Evolutionary conservation across 2,329 filamentous ascomycete species (phyloP).

Genomic region (Xylariomycetidae sp.): DNA sequence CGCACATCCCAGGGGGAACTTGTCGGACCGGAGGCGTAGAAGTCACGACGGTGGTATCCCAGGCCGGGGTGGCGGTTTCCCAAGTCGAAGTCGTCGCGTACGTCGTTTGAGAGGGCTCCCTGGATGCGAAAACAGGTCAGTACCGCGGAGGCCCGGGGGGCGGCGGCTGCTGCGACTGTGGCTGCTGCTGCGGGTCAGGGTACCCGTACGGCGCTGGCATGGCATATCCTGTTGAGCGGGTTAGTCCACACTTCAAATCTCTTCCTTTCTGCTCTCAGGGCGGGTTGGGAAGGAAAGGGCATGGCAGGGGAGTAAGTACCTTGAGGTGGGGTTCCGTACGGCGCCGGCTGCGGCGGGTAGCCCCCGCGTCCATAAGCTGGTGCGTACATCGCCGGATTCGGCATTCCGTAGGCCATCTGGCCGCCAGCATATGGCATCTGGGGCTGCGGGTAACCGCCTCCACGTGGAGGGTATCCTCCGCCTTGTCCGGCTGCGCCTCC

Average conservation of each 20-base stretch:
- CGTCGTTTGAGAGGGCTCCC: not conserved
- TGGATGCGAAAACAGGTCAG: slow-evolving; percentile 21
- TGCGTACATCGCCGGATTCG: slow-evolving; percentile 31
- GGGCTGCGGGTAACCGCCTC: slow-evolving; percentile 25
- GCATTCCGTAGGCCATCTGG: slow-evolving; percentile 32
- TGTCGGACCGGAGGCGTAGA: too few species aligned
- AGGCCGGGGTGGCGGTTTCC: too few species aligned
- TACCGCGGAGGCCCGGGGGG: slow-evolving; percentile 36
- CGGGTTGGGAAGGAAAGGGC: too few species aligned
- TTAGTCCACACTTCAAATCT: too few species aligned
- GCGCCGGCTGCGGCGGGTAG: slow-evolving; percentile 28
- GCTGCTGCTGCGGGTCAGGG: slow-evolving; percentile 31
- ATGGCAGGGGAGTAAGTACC: slow-evolving; percentile 26
- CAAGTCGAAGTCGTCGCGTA: too few species aligned
- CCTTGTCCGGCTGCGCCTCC: slow-evolving; percentile 44
- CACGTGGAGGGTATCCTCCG: slow-evolving; percentile 26
- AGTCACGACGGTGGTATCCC: too few species aligned
- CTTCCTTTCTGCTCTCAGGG: too few species aligned
- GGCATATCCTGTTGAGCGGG: slow-evolving; percentile 20
- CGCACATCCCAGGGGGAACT: too few species aligned
- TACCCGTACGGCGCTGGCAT: slow-evolving; percentile 37
- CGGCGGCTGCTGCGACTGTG: slow-evolving; percentile 30
- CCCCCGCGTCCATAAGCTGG: slow-evolving; percentile 39
- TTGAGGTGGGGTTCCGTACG: slow-evolving; percentile 39
- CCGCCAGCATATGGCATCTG: slow-evolving; percentile 32